Base-by-base conservation (phyloP, 2,329 filamentous ascomycete genomes). In the Taxawa tesnikishii region DNA sequence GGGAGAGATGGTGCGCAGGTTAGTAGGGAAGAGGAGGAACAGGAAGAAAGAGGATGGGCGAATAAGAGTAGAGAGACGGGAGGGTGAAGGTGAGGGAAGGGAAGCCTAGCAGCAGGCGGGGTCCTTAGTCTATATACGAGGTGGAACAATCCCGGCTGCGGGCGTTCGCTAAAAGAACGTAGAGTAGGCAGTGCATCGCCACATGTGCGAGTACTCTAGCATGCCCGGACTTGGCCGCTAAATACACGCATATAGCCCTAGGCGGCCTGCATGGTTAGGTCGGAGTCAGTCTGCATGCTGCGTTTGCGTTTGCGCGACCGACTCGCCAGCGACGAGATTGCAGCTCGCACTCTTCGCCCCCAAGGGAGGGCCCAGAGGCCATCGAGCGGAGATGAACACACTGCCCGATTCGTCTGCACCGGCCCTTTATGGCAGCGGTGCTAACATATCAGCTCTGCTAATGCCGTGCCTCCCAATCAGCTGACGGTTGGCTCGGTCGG, bases 61-160 rank as follows among this genome's bases (percentile, higher is more conserved):
- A 37, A 32, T 21, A 13, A 19, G 28, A 16, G 18, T 10, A 27
- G 30, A 32, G 32, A 24, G 16, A 32, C 11, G 21, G 15, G 26
- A 24, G 17, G 16, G n/a, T 18, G 23, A 28, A 33, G 28, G 27
- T 33, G 36, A 29, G 30, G 26, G 19, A 26, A 34, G 28, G 33
- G 28, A 34, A 29, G 28, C 33, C 28, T 31, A 23, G 15, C 17
- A 15, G 28, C 21, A 21, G 24, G 33, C 29, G 33, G 33, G 33
- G 33, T 17, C 29, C 13, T 15, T 33, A 29, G 27, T 29, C 27
- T 29, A n/a, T 29, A 29, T 29, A 29, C 27, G 27, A 29, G 8
- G 9, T 27, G 26, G 15, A 10, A 10, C 27, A 15, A n/a, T n/a
- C 17, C 27, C 19, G 11, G 27, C 27, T 15, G 27, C 12, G 15